Evolutionary conservation across 2,329 filamentous ascomycete species (phyloP), one percentile per base, ranked within the genome.

Genomic region (Lecanicillium sp.): DNA sequence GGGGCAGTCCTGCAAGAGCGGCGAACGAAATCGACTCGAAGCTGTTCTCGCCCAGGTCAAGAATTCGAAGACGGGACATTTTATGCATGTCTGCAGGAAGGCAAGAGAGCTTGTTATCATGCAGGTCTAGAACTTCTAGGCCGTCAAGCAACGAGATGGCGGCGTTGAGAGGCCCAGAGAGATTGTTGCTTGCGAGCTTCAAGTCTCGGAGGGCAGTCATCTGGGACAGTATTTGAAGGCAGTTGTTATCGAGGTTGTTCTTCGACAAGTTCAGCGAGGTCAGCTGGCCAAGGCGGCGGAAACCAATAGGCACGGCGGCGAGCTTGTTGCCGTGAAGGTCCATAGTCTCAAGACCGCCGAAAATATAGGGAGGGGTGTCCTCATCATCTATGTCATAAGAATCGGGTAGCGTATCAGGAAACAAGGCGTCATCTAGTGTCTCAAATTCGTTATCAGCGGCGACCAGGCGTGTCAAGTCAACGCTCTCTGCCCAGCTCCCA

Each of bases 361-460:
- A 96, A 53, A 93, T 85, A 55, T 84, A 84, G 1, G 81, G 86
- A 50, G 75, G 73, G 4, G 74, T 72, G 32, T 86, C 77, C n/a
- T 85, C 82, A 15, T 86, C 79, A 9, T 32, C 33, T 10, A 39
- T 29, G 7, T 79, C 74, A 32, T 81, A 63, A 15, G 78, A 71
- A 9, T 74, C 70, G 1, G 78, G 73, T 29, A 74, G 71, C 17
- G 75, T 66, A 56, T 96, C 90, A 0, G 91, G 90, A 56, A 97
- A 96, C 15, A 90, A 72, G 2, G 73, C 69, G 15, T 93, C 87
- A 2, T 81, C 78, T 27, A 97, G 73, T 26, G 73, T 72, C 58
- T 87, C 81, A 40, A 98, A 66, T 59, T 95, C 87, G 59, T 98
- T 97, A 60, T 95, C 90, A 8, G 91, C 90, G 5, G 87, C 90